Evolutionary conservation across 108 stramenopile genomes (phyloP).

Genomic region (Stephanodiscus minutulus): DNA sequence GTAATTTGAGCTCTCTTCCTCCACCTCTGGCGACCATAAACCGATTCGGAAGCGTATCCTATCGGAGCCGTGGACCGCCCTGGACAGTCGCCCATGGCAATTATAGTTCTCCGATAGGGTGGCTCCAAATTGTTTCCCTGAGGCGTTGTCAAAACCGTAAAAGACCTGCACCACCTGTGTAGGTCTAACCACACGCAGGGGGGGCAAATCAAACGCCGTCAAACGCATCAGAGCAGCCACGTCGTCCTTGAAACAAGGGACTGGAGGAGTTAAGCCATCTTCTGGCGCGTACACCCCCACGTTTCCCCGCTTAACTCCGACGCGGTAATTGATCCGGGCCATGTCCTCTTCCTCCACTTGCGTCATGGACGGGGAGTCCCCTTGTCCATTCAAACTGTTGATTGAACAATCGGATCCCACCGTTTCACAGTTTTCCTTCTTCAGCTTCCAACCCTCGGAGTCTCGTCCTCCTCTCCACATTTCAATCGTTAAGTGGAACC

Average conservation of each 20-base stretch:
- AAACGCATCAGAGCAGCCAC: slow-evolving; percentile 20
- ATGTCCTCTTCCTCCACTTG: too few species aligned
- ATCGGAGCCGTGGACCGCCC: not conserved
- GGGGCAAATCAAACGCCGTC: slow-evolving; percentile 6
- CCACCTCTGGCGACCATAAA: slow-evolving; percentile 4
- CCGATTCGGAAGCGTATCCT: not conserved
- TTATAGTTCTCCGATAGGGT: not conserved
- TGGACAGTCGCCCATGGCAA: not conserved
- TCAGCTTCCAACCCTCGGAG: slow-evolving; percentile 54
- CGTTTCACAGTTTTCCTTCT: too few species aligned
- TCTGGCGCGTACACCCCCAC: not conserved
- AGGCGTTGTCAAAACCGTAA: slow-evolving; percentile 54
- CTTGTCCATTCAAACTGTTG: too few species aligned
- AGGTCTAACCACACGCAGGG: slow-evolving; percentile 8
- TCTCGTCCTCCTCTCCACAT: slow-evolving; percentile 44
- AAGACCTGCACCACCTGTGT: slow-evolving; percentile 12
- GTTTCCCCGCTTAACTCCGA: too few species aligned
- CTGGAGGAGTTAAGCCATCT: slow-evolving; percentile 23
- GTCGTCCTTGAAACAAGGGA: slow-evolving; percentile 38
- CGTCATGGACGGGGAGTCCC: too few species aligned
- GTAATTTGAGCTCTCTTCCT: slow-evolving; percentile 11
- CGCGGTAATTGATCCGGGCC: too few species aligned
- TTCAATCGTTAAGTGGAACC: slow-evolving; percentile 48
- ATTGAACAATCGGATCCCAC: not conserved
- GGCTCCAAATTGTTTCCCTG: slow-evolving; percentile 43